Evolutionary conservation across 2,329 filamentous ascomycete genomes (phyloP), one percentile per base, ranked within the genome.

Genomic region (Cladophialophora exuberans): DNA sequence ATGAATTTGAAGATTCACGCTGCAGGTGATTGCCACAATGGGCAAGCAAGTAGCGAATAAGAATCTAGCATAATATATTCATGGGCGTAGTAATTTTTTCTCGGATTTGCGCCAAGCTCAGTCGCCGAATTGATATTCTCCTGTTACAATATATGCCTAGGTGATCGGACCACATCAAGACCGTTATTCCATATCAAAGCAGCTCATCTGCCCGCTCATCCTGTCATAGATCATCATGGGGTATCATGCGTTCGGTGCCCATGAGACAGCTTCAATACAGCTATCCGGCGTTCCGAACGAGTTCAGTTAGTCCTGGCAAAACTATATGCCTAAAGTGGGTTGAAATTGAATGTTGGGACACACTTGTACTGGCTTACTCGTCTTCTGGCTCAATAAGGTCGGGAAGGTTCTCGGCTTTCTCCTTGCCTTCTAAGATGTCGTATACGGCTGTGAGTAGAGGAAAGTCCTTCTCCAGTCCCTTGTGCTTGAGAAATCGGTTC

Each of bases 391-490:
- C 75, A 63, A 89, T 83, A 52, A 94, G 78, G 53, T 79, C 77
- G 20, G 91, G 90, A 65, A 96, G 91, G 64, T 96, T 88, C 61
- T 92, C 84, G 15, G 92, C 87, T 62, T 85, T 84, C 64, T 86
- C 84, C 62, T 83, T 85, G 58, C 89, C 89, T 64, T 90, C 82
- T 41, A 96, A 75, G 65, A 96, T 92, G 62, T 85, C 84, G 67
- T 90, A 86, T 46, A 97, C 92, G 1, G 90, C 90, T 6, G 90
- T 97, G 70, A 99, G 95, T 4, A 99, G 77, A 17, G 94, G 94
- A 71, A 96, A 99, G 47, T 96, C 87, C 26, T 83, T 78, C 74
- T 95, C 91, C 62, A 87, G 75, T 1, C 87, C 88, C 62, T 88
- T 82, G 45, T 84, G 83, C 77, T 88, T 89, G 67, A 99, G 74